A percentile compares a stretch with the other conserved stretches of the same genome.
Evolutionary conservation across 2,329 filamentous ascomycete species (phyloP).

Genomic region (Monosporascus sp.): DNA sequence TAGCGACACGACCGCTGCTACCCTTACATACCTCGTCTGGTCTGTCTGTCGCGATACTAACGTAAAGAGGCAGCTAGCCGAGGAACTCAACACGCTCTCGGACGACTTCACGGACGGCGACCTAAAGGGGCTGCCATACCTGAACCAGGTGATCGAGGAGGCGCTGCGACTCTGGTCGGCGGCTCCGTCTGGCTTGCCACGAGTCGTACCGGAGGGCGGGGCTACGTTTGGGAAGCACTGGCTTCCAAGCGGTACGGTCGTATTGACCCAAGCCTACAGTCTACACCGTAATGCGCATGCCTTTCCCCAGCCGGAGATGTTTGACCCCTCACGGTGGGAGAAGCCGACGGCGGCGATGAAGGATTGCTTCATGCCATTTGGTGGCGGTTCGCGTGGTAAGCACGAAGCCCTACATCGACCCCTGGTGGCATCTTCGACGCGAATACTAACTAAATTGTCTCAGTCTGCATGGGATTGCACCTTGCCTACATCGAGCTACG

Average conservation of each 20-base stretch:
- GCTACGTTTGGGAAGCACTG: slow-evolving; percentile 26
- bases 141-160: slow-evolving; percentile 27
- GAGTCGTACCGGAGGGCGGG: slow-evolving; percentile 27
- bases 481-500: slow-evolving; percentile 50
- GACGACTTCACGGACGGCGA: slow-evolving; percentile 23
- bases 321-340: slow-evolving; percentile 19
- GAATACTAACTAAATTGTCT: slow-evolving; percentile 11
- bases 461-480: slow-evolving; percentile 48
- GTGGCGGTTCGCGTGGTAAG: slow-evolving; percentile 20
- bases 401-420: background rate
- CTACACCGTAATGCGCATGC: slow-evolving; percentile 32
- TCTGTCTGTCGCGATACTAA: slow-evolving; percentile 25
- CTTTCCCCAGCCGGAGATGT: slow-evolving; percentile 31
- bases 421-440: slow-evolving; percentile 26
- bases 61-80: slow-evolving; percentile 20
- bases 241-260: slow-evolving; percentile 28
- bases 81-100: slow-evolving; percentile 14
- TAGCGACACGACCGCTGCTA: slow-evolving; percentile 47
- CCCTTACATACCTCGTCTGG: slow-evolving; percentile 43
- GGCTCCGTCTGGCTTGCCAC: slow-evolving; percentile 27
- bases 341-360: slow-evolving; percentile 20
- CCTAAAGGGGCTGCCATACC: slow-evolving; percentile 27
- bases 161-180: slow-evolving; percentile 28
- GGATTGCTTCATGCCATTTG: slow-evolving; percentile 23
- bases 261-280: slow-evolving; percentile 33